Conservation (phyloP, 208 protist genomes). For the Borovskyia barvae region DNA sequence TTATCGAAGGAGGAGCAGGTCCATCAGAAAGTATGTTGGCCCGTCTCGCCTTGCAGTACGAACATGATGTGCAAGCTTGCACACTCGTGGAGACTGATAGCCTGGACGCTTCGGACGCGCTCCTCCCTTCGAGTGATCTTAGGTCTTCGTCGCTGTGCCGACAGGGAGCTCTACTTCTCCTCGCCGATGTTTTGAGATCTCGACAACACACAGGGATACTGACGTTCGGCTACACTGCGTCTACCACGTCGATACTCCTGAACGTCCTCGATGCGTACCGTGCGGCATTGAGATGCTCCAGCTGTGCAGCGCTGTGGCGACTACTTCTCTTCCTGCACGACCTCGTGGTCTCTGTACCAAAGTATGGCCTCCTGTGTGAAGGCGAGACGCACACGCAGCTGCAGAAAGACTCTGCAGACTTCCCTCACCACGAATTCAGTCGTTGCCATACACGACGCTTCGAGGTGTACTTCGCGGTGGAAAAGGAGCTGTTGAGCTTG, state of each 20-base stretch:
- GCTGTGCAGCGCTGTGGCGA: conserved; percentile 15
- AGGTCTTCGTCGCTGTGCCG: conserved; percentile 5
- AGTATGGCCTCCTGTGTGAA: conserved; percentile 21
- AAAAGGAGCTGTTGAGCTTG: conserved; percentile 52
- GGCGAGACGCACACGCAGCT: neutral
- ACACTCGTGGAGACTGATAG: conserved; percentile 11
- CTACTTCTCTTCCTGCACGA: conserved; percentile 22
- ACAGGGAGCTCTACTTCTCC: conserved; percentile 21
- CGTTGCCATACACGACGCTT: conserved; percentile 35
- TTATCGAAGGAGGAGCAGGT: conserved; percentile 4
- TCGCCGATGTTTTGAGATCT: conserved; percentile 5
- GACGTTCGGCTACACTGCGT: conserved; percentile 1
- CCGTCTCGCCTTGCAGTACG: conserved; percentile 10
- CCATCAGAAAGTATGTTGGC: conserved; percentile 12
- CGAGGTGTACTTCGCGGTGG: conserved; percentile 48
- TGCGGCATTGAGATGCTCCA: conserved; percentile 5
- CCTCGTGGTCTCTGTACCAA: conserved; percentile 10
- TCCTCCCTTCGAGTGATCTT: neutral
- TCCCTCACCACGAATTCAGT: neutral
- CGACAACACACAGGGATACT: too few relatives aligned
- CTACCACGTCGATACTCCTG: conserved; percentile 12
- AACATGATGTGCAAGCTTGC: conserved; percentile 9
- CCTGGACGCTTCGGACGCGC: conserved; percentile 1
- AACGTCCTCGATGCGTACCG: neutral
- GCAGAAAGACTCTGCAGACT: neutral